Conservation (phyloP, 495 filamentous ascomycete species). For the Aspergillus haitiensis region DNA sequence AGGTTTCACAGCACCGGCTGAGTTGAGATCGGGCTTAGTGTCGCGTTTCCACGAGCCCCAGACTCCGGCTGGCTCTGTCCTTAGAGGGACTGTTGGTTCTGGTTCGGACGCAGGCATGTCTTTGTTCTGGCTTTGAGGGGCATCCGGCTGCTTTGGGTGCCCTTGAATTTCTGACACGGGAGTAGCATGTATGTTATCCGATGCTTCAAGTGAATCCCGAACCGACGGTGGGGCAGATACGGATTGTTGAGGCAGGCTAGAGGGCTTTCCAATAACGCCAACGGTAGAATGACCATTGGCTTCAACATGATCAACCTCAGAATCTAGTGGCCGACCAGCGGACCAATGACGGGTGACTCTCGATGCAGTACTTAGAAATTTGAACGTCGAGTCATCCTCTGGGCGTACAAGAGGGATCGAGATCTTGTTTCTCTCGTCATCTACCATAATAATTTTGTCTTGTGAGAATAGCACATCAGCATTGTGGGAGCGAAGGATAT, state of each 20-base stretch:
- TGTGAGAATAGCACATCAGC: conserved; percentile 92
- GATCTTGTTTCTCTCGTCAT: conserved; percentile 84
- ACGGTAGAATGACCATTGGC: conserved; percentile 25
- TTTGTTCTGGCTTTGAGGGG: conserved; percentile 25
- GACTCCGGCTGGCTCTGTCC: conserved; percentile 52
- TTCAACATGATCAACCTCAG: conserved; percentile 11
- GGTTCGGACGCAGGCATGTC: conserved; percentile 29
- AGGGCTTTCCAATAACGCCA: conserved; percentile 35
- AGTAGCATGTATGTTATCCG: conserved; percentile 42
- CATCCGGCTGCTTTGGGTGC: conserved; percentile 28
- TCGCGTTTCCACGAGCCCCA: conserved; percentile 73
- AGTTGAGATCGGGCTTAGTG: conserved; percentile 46
- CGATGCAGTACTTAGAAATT: conserved; percentile 60
- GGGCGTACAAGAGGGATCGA: conserved; percentile 90
- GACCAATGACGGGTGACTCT: conserved; percentile 34
- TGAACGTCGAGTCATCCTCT: conserved; percentile 82
- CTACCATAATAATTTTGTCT: conserved; percentile 81
- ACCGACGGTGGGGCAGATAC: conserved; percentile 28
- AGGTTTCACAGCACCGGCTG: conserved; percentile 43
- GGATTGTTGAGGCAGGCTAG: conserved; percentile 18
- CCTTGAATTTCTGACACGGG: conserved; percentile 22
- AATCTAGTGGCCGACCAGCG: conserved; percentile 4
- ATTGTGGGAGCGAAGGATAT: conserved; percentile 80
- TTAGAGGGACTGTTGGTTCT: conserved; percentile 35
- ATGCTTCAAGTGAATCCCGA: conserved; percentile 33